phyloP scores from a whole-genome alignment of 352 stramenopile species.

The Phytophthora rubi region DNA sequence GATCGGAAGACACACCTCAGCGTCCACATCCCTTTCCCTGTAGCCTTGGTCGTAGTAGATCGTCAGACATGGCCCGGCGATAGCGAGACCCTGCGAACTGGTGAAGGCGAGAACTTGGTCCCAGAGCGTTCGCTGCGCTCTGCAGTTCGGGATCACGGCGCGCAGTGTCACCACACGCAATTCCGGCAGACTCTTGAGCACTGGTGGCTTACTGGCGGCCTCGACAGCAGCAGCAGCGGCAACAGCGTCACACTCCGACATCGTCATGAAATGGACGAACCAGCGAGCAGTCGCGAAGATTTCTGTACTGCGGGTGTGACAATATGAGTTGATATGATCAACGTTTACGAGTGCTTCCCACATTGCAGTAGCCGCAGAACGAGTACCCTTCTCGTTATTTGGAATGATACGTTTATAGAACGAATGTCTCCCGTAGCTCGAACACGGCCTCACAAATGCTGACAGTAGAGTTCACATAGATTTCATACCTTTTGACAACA shows the following conservation, averaged over 20 bases:
- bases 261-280: neutral
- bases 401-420: no score
- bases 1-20: conserved; percentile 53
- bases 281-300: no score
- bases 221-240: conserved; percentile 17
- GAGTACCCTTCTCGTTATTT: no score
- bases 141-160: conserved; percentile 50
- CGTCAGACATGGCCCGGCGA: conserved; percentile 37
- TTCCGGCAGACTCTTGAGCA: conserved; percentile 39
- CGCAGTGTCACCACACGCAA: conserved; percentile 35
- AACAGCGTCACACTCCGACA: conserved; percentile 28
- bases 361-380: no score
- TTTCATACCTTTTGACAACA: no score
- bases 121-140: conserved; percentile 52
- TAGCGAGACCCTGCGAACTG: conserved; percentile 18
- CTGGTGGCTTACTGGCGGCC: conserved; percentile 19
- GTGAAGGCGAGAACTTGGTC: conserved; percentile 37
- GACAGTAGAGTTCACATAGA: no score
- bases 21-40: conserved; percentile 53
- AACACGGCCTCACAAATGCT: no score
- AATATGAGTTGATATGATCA: no score
- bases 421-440: no score
- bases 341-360: no score
- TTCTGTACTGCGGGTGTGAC: no score
- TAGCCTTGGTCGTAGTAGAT: conserved; percentile 51